phyloP scores from a whole-genome alignment of 768 basidiomycete genomes.

The Lanmaoa rubissima region DNA sequence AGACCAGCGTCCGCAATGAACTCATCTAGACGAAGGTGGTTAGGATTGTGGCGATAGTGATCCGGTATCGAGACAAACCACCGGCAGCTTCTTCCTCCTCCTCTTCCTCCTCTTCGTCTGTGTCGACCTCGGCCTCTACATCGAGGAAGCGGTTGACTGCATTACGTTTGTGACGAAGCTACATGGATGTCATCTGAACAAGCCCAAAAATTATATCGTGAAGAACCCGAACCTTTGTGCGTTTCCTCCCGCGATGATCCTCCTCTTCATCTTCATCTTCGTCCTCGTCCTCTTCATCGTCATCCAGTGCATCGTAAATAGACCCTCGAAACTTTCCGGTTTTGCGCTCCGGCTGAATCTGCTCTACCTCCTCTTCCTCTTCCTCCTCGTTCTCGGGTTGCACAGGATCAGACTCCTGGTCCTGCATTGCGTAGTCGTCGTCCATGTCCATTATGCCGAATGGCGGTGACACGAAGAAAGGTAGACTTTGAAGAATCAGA shows the following conservation, averaged over 20 bases:
- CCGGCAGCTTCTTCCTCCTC: conserved; percentile 74
- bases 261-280: conserved; percentile 60
- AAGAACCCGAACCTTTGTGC: conserved; percentile 51
- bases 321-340: conserved; percentile 28
- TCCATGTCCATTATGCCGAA: conserved; percentile 29
- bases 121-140: conserved; percentile 93
- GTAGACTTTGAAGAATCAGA: not conserved
- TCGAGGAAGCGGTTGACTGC: conserved; percentile 85
- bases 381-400: conserved; percentile 40
- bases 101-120: conserved; percentile 95
- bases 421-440: conserved; percentile 35
- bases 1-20: conserved; percentile 63
- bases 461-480: conserved; percentile 30
- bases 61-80: conserved; percentile 33
- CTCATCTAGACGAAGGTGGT: conserved; percentile 44
- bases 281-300: conserved; percentile 51
- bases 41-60: conserved; percentile 2
- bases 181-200: conserved; percentile 5
- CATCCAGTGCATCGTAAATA: conserved; percentile 38
- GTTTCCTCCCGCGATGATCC: conserved; percentile 49
- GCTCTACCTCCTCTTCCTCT: conserved; percentile 37
- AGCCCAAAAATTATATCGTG: not conserved
- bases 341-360: conserved; percentile 18
- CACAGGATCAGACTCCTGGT: conserved; percentile 28
- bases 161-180: conserved; percentile 67